Conservation (phyloP, 2,329 filamentous ascomycete genomes). For the Penicillium sp. region DNA sequence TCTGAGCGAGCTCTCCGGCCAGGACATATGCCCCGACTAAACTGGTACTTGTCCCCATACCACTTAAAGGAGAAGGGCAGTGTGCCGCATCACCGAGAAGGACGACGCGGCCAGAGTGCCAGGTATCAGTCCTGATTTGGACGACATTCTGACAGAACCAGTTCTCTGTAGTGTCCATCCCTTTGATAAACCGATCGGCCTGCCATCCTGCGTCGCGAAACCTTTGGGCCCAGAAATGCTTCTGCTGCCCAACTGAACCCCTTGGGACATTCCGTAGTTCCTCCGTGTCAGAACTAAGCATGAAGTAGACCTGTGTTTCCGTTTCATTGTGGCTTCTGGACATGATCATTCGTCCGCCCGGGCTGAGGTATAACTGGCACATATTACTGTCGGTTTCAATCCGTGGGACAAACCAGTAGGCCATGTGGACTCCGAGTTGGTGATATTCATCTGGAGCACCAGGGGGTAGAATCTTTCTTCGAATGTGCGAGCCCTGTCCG, state of each 20-base stretch:
- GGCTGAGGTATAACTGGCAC: conserved; percentile 11
- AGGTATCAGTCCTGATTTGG: conserved; percentile 28
- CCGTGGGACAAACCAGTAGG: conserved; percentile 24
- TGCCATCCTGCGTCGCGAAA: conserved; percentile 36
- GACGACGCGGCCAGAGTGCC: conserved; percentile 27
- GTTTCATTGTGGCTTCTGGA: conserved; percentile 17
- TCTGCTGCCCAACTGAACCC: conserved; percentile 18
- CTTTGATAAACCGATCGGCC: conserved; percentile 29
- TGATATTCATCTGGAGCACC: conserved; percentile 14
- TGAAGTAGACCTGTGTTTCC: conserved; percentile 20
- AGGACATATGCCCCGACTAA: conserved; percentile 46
- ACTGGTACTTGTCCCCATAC: conserved; percentile 30
- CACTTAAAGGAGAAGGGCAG: conserved; percentile 29
- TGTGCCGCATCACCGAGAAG: conserved; percentile 38
- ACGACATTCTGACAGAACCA: conserved; percentile 39
- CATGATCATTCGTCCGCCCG: conserved; percentile 19
- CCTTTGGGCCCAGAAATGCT: conserved; percentile 20
- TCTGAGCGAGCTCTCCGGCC: conserved; percentile 41
- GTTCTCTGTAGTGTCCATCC: conserved; percentile 34
- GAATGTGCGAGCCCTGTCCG: conserved; percentile 45
- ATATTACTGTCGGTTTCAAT: conserved; percentile 17
- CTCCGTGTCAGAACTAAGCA: conserved; percentile 8
- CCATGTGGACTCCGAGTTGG: conserved; percentile 18
- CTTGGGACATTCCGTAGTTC: conserved; percentile 11
- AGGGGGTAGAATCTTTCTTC: conserved; percentile 35